Base-by-base conservation (phyloP, 1,284 basidiomycete genomes). In the Trichosporon sp. region DNA sequence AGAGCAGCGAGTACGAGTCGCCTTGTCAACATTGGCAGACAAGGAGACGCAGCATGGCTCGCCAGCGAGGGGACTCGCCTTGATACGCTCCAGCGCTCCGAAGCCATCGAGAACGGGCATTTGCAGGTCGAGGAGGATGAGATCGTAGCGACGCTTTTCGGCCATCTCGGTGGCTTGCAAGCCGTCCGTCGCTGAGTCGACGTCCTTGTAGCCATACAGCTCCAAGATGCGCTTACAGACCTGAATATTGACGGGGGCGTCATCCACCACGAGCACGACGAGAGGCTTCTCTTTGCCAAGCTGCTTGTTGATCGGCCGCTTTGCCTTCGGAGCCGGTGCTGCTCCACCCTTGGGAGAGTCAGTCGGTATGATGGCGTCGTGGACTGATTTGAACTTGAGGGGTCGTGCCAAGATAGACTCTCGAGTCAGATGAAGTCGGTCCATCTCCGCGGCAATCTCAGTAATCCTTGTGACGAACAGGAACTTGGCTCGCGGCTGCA, bases 81-180 rank as follows among this genome's bases (percentile, higher is more conserved):
- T 58, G 58, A 78, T 73, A 8, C 70, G 65, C 46, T 72, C 54
- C 9, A 72, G 69, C 2, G 75, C 70, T 1, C 64, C 69, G 59
- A 74, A 78, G 16, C 76, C 76, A 58, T 75, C 74, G n/a, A 75
- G 57, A 2, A 75, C 71, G 10, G 65, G 78, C 78, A 80, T 80
- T 64, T 78, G 75, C 10, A 78, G 65, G 59, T 80, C 78, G 57
- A 79, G 66, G 14, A 79, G 62, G 54, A 79, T 77, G 37, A 79
- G 59, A 58, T 78, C 76, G 68, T 73, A 78, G 9, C 52, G 64
- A 23, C 56, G 71, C 44, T 66, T 67, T 44, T 78, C 74, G 21
- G 73, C 74, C 3, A 67, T 65, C 32, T 76, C 70, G 27, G 76
- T 64, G 5, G 78, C 79, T 40, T 73, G 66, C 60, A 74, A 67